A percentile compares a stretch with the other conserved stretches of the same genome.
Conservation (phyloP, 2,329 filamentous ascomycete genomes). For the Samsoniella hepiali region DNA sequence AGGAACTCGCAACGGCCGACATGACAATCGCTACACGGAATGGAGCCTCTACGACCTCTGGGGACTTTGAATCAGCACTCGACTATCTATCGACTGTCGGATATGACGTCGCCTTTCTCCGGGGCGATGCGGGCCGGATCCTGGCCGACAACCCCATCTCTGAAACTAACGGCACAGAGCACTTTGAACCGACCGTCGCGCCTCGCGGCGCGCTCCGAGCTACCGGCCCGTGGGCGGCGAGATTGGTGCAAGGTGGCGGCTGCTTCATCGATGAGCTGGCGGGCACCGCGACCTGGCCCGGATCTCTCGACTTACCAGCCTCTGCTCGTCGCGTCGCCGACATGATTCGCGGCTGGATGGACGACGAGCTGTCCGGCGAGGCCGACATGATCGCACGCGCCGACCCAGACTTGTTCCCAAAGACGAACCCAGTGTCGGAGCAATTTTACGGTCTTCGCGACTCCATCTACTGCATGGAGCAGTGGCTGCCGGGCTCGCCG, state of each 20-base stretch:
- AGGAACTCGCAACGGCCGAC: not conserved
- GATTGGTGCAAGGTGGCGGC: not conserved
- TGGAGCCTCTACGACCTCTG: not conserved
- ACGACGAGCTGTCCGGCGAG: not conserved
- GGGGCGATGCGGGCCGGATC: not conserved
- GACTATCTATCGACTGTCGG: not conserved
- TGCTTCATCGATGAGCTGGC: not conserved
- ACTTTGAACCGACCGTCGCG: not conserved
- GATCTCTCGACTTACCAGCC: not conserved
- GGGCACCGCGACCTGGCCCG: not conserved
- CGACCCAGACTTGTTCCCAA: not conserved
- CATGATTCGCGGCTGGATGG: not conserved
- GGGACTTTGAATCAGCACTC: not conserved
- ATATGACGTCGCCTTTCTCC: not conserved
- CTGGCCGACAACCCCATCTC: not conserved
- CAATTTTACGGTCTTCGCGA: not conserved
- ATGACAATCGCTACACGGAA: not conserved
- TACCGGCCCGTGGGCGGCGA: not conserved
- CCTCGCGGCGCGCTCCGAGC: not conserved
- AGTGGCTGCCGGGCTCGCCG: not conserved
- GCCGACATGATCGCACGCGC: slow-evolving; percentile 1
- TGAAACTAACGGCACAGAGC: not conserved
- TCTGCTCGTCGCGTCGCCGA: not conserved
- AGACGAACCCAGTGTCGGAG: not conserved
- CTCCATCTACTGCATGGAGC: not conserved